Evolutionary conservation across 1,139 yeast species (phyloP).

Genomic region (Geotrichum siamense): DNA sequence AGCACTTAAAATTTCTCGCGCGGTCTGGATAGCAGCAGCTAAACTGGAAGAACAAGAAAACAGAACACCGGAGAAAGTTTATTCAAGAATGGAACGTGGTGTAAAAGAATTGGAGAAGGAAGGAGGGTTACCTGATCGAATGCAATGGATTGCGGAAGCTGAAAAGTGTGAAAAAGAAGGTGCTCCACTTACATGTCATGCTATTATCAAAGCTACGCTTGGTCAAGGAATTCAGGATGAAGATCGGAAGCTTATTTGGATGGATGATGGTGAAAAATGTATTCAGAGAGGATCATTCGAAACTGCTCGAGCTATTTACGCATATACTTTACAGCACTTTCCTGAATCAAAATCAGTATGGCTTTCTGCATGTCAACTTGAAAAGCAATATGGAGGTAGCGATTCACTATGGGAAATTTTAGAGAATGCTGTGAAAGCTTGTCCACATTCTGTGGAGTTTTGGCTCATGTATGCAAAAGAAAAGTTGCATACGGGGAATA

Average conservation of each 20-base stretch:
- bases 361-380: constrained; percentile 46
- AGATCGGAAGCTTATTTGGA: constrained; percentile 32
- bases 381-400: constrained; percentile 36
- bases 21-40: constrained; percentile 66
- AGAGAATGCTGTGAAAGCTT: constrained; percentile 43
- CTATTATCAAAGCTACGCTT: constrained; percentile 32
- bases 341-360: constrained; percentile 51
- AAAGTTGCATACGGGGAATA: constrained; percentile 47
- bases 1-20: constrained; percentile 43
- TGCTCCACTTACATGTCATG: constrained; percentile 33
- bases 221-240: constrained; percentile 32
- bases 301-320: constrained; percentile 45
- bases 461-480: constrained; percentile 71
- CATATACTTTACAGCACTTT: constrained; percentile 40
- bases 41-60: constrained; percentile 57
- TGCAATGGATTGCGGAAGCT: constrained; percentile 47
- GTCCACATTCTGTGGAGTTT: constrained; percentile 47
- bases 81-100: constrained; percentile 47
- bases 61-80: constrained; percentile 41
- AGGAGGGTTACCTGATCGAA: constrained; percentile 32
- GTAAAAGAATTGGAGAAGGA: constrained; percentile 39
- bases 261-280: constrained; percentile 34
- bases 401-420: constrained; percentile 44
- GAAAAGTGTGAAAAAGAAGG: constrained; percentile 35
- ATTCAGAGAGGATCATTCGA: constrained; percentile 30